Base-by-base conservation (phyloP, 2,329 filamentous ascomycete species). In the Aspergillus glaucus region DNA sequence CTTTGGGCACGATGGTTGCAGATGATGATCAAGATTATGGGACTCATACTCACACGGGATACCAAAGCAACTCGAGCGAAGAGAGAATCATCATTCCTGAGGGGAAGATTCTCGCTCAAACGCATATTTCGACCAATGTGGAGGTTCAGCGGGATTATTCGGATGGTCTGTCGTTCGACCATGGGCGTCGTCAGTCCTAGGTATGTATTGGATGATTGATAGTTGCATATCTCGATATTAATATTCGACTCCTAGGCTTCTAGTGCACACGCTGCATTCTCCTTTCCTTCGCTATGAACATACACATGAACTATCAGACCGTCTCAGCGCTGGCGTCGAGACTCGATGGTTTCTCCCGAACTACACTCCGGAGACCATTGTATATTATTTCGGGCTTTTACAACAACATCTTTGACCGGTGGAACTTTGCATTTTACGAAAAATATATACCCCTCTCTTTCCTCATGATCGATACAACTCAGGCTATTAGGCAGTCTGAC, bases 101-200 rank as follows among this genome's bases (percentile, higher is more conserved):
- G 3, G 62, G 62, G 10, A 64, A 60, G 53, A 66, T 66, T 36
- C 59, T 57, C 22, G 51, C 62, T 2, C 59, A 60, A 26, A 66
- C 63, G 6, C 56, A 65, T 50, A 65, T 66, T 26, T 57, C 64
- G 43, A 64, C 62, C n/a, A 65, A 59, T 8, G 52, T 65, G 2
- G 62, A 65, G 47, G 46, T 56, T 40, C 45, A 46, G 9, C 49
- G 24, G 37, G 17, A 15, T 8, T 12, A 15, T 7, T 19, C 37
- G 8, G 37, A 40, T 40, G 22, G 19, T 12, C 9, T 40, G 17
- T 40, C 37, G 37, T 40, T 40, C 19, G 37, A 40, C 3, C n/a
- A 21, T 7, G 6, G 37, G 37, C 37, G 37, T 30, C 26, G 26
- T 30, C 26, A 4, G 26, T 30, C 26, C 10, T 30, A 30, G 26